These are phyloP conservation scores for Fusarium papillatum DNA, from an alignment of 2,329 filamentous ascomycete species.

Conservation along the genomic window DNA sequence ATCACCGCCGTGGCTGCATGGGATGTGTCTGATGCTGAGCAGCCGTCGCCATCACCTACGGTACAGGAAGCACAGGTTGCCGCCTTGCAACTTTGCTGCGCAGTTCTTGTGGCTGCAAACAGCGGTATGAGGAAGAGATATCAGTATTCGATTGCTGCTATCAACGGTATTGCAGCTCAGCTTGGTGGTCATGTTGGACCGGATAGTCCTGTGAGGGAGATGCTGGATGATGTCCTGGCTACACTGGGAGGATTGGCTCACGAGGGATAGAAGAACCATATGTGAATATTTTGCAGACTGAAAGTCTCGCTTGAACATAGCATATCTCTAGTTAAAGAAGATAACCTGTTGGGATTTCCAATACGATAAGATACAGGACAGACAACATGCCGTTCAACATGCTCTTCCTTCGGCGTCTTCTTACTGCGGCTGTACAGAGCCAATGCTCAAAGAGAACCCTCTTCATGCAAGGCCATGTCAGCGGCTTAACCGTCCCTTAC, in stretches of 20 bases:
- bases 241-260: constrained; percentile 45
- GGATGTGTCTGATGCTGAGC: constrained; percentile 52
- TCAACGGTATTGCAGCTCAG: constrained; percentile 62
- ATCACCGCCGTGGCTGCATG: constrained; percentile 66
- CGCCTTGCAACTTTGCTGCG: constrained; percentile 67
- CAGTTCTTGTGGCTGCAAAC: constrained; percentile 62
- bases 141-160: constrained; percentile 62
- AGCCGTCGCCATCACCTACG: constrained; percentile 5
- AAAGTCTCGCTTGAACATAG: background rate
- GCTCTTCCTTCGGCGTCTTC: background rate
- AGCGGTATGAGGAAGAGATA: constrained; percentile 64
- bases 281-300: no score
- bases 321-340: background rate
- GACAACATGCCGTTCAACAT: background rate
- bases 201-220: constrained; percentile 52
- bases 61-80: constrained; percentile 66
- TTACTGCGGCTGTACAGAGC: background rate
- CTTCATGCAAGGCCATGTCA: constrained; percentile 19
- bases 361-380: background rate
- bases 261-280: constrained; percentile 4
- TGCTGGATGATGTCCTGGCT: constrained; percentile 60
- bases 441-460: background rate
- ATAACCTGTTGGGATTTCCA: background rate
- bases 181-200: constrained; percentile 51
- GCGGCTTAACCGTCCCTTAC: constrained; percentile 35